phyloP scores from a whole-genome alignment of 2,329 filamentous ascomycete species.

The Talaromyces atroroseus region DNA sequence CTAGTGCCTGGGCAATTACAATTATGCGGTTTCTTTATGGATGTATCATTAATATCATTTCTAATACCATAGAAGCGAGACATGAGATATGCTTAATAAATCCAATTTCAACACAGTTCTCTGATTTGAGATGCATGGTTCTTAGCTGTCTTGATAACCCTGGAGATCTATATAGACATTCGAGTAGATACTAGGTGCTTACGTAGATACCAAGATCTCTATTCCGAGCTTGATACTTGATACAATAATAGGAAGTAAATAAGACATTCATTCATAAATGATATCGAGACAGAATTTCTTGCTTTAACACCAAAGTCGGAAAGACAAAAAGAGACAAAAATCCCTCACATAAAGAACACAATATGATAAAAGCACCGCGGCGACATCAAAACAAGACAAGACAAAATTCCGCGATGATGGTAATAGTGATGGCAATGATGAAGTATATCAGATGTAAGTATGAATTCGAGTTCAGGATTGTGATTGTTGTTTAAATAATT shows the following conservation, averaged over 20 bases:
- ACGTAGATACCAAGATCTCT: background rate
- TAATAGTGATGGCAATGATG: conserved; percentile 1
- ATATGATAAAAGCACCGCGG: background rate
- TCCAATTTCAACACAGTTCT: no score
- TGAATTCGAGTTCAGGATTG: background rate
- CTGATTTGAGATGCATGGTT: no score
- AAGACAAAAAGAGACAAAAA: background rate
- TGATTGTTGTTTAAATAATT: background rate
- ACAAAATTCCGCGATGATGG: background rate
- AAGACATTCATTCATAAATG: background rate
- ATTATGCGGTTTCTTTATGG: background rate
- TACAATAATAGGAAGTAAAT: background rate
- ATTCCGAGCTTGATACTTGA: background rate
- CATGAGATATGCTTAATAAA: no score
- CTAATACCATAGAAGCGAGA: no score
- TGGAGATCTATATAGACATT: no score
- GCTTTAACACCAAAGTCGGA: conserved; percentile 2
- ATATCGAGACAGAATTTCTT: background rate
- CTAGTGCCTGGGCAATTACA: background rate
- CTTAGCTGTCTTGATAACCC: no score
- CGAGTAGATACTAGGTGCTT: no score
- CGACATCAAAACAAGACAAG: background rate
- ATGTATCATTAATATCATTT: background rate
- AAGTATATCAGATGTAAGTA: background rate
- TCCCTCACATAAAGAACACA: background rate